Evolutionary conservation across 2,329 filamentous ascomycete species (phyloP), one percentile per base, ranked within the genome.

Genomic region (Zelopaecilomyces penicillatus): DNA sequence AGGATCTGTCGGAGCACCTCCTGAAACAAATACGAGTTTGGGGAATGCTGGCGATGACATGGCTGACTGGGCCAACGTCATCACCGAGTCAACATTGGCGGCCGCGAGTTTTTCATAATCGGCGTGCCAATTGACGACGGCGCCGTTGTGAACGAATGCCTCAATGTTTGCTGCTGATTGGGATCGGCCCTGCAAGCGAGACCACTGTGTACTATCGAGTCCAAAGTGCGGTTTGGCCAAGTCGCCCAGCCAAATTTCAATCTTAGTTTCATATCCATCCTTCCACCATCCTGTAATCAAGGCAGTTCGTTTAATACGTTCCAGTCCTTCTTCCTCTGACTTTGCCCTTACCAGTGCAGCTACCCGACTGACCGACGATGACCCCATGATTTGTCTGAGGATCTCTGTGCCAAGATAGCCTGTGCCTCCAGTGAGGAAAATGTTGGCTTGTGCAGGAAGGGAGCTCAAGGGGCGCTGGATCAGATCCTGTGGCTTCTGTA

Each of bases 121-220:
- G 54, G 81, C 74, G 31, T 94, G 80, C 88, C 87, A 95, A 59
- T 94, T 83, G 7, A 86, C 81, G 33, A 74, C 70, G 11, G 87
- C 87, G 37, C 87, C 90, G 57, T 95, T 95, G 69, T 95, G 84
- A 32, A 88, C 76, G 6, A 88, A 70, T 2, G 81, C 74, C 57
- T 94, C 85, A 1, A 83, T 82, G 34, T 80, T 72, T 4, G 80
- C 65, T 10, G 8, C n/a, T 12, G 26, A 30, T 8, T 8, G 35
- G 10, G 41, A 46, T n/a, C 3, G 37, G 29, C 44, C 44, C n/a
- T 30, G 19, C 4, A 95, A 60, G 7, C 66, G 69, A 38, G 82
- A 68, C 83, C 85, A 94, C 19, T 44, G 45, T 1, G 68, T 66
- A 8, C 78, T 70, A 5, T 75, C 71, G 19, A 95, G 66, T 6